Base-by-base conservation (phyloP, 2,329 filamentous ascomycete species). In the Cladorrhinum sp. region DNA sequence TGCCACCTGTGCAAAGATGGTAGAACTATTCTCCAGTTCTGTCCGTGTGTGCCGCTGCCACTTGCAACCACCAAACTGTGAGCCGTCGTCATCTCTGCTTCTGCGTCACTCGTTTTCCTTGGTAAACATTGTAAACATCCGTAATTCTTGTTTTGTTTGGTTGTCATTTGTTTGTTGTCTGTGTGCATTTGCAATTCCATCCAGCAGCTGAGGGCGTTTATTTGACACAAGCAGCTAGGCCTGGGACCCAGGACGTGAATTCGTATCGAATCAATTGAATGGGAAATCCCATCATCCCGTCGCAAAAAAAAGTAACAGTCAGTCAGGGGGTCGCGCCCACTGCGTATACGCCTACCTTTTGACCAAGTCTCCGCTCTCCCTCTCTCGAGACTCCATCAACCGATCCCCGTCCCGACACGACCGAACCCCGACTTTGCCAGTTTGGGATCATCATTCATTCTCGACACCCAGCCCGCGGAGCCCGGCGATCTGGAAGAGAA, bases 1-100 rank as follows among this genome's bases (percentile, higher is more conserved):
- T 64, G 62, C 60, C 64, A 58, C 54, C 60, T 36, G 41, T 32
- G 29, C 29, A 13, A 7, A n/a, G n/a, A n/a, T n/a, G n/a, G n/a
- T n/a, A n/a, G n/a, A n/a, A n/a, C n/a, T n/a, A n/a, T n/a, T n/a
- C n/a, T n/a, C n/a, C n/a, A n/a, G 18, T 13, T 41, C 5, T 45
- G 41, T 13, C 3, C 18, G 36, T 18, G 36, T 13, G 36, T 22
- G 41, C 41, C 8, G 29, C 29, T 32, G 29, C n/a, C 36, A 45
- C 3, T 22, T 45, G 41, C 32, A 45, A 41, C 36, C 36, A 41
- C 36, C 10, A 41, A 8, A 41, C 16, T n/a, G 16, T n/a, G 16
- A n/a, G 41, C 10, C 18, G 27, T 52, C 48, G 24, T 41, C 41
- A 38, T 25, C 54, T 20, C 50, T n/a, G 54, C 12, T 29, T 57